phyloP scores from a whole-genome alignment of 2,329 filamentous ascomycete species.

The Hortaea sp. region DNA sequence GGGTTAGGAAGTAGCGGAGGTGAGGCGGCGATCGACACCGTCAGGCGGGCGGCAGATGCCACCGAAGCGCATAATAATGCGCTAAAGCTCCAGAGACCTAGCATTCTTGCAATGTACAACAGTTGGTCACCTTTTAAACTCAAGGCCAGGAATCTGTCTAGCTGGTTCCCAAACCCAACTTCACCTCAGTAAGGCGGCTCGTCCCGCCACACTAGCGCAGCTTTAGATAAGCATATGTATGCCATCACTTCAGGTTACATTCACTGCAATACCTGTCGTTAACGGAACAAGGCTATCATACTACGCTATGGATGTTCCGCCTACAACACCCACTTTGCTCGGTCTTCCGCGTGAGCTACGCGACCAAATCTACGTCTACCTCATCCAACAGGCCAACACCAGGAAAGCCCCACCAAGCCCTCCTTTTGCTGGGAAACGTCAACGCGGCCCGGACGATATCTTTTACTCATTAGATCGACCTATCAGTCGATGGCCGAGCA shows the following conservation, averaged over 20 bases:
- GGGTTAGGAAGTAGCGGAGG: conserved; percentile 33
- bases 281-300: too few relatives aligned
- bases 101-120: not conserved
- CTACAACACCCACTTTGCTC: conserved; percentile 4
- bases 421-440: conserved; percentile 4
- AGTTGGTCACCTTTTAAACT: too few relatives aligned
- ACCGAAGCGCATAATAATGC: conserved; percentile 14
- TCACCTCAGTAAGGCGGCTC: too few relatives aligned
- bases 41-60: conserved; percentile 34
- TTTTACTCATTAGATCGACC: conserved; percentile 8
- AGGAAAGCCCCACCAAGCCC: conserved; percentile 4
- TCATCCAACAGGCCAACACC: conserved; percentile 4
- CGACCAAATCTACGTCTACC: conserved; percentile 11
- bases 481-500: conserved; percentile 5
- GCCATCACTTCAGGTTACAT: too few relatives aligned
- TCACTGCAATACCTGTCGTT: too few relatives aligned
- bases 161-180: too few relatives aligned
- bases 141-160: not conserved
- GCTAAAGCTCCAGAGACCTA: not conserved
- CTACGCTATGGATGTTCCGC: too few relatives aligned
- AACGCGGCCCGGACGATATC: not conserved
- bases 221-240: too few relatives aligned
- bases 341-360: conserved; percentile 15
- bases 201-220: too few relatives aligned
- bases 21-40: conserved; percentile 42